Base-by-base conservation (phyloP, 805 yeast genomes). In the Metschnikowia amazonensis region DNA sequence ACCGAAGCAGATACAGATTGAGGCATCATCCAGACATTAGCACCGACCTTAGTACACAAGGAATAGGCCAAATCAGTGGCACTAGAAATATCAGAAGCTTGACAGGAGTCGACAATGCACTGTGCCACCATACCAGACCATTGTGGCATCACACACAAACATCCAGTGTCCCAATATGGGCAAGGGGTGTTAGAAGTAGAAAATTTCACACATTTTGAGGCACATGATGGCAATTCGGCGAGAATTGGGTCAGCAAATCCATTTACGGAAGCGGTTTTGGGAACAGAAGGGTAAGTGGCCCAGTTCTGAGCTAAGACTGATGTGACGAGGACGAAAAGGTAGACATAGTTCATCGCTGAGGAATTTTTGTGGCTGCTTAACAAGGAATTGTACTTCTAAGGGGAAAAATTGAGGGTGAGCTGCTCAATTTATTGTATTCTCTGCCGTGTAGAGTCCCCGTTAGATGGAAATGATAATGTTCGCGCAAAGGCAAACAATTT, bases 151-250 rank as follows among this genome's bases (percentile, higher is more conserved):
- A 72, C 74, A 55, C 78, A 74, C 40, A 74, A 63, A 49, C 79
- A 74, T 7, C 79, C 79, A 24, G 77, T 70, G 52, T 74, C 79
- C 77, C 77, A 74, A 57, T 74, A 72, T 37, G 79, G 79, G 51
- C 79, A 74, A 18, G 78, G 78, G 5, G 79, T 75, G 43, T 66
- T 71, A 29, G 62, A 59, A 10, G 69, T 64, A 23, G 62, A 55
- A 31, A 57, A 50, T 40, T 67, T 57, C 14, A 69, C 75, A 59
- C 79, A 74, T 3, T 59, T 50, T 43, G 59, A 48, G 31, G 79
- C 79, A 59, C 79, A 75, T 1, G 54, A 38, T 24, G 79, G 79
- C 24, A 74, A 57, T 5, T 51, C 44, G 23, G 51, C 55, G 46
- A 61, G 64, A 42, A 74, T 65, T 8, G 72, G 72, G 55, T 74